Evolutionary conservation across 805 yeast species (phyloP).

Genomic region (Candida ficus): DNA sequence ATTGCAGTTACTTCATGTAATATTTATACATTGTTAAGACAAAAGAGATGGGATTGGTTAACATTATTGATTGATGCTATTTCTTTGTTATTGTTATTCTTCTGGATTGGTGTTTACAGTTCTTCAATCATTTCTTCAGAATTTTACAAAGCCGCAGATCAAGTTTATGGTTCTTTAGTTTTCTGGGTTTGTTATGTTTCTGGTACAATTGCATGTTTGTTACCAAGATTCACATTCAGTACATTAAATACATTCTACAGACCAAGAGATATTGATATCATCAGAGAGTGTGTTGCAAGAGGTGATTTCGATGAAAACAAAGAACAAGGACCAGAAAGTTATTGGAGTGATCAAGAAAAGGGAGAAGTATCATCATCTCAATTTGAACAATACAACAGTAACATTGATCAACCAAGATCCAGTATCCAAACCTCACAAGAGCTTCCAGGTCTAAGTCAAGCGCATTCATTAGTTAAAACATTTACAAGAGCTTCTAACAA

Average conservation of each 20-base stretch:
- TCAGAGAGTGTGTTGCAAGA: constrained; percentile 64
- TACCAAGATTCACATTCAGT: constrained; percentile 63
- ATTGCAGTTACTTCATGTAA: constrained; percentile 66
- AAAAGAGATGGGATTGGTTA: constrained; percentile 80
- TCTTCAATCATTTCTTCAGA: constrained; percentile 45
- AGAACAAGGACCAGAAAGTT: constrained; percentile 45
- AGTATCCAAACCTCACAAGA: constrained; percentile 10
- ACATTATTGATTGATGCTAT: constrained; percentile 49
- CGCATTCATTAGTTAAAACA: constrained; percentile 10
- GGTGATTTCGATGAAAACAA: constrained; percentile 42
- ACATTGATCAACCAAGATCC: constrained; percentile 1
- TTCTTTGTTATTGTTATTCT: constrained; percentile 56
- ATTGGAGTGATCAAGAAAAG: constrained; percentile 22
- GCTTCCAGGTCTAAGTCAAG: constrained; percentile 13
- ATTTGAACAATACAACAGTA: constrained; percentile 1
- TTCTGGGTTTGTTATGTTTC: constrained; percentile 64
- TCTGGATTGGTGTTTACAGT: constrained; percentile 80
- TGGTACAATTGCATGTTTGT: constrained; percentile 54
- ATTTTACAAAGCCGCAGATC: constrained; percentile 61
- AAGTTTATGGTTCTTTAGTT: constrained; percentile 52
- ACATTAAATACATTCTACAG: constrained; percentile 41
- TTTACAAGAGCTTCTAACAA: constrained; percentile 9
- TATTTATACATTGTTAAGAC: constrained; percentile 58
- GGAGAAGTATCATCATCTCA: constrained; percentile 8
- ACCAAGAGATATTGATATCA: constrained; percentile 68